Base-by-base conservation (phyloP, 495 filamentous ascomycete species). In the Neurospora sp. region DNA sequence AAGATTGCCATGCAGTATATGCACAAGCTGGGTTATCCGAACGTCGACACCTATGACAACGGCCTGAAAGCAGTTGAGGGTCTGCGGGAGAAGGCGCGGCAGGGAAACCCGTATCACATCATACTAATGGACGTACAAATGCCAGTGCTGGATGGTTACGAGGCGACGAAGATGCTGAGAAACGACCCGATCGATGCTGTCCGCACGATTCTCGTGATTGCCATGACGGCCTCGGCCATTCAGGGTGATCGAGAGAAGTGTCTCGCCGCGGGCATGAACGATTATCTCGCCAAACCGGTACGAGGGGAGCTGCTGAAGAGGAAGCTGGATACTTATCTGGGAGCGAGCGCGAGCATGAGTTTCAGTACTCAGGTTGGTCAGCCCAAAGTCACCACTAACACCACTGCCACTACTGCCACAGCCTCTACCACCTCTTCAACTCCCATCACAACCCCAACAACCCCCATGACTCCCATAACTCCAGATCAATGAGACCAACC, bases 71-170 rank as follows among this genome's bases (percentile, higher is more conserved):
- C 93, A 5, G 92, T 97, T 39, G 93, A 96, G 77, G 94, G 93
- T 5, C 84, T 97, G 16, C 89, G 90, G 35, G 84, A 86, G n/a
- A 90, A 88, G 73, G 90, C 91, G 1, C 82, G 81, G 27, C 89
- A 92, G 74, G 92, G 90, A 6, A 83, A 84, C 8, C 94, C 94
- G 2, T 92, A 90, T 78, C 90, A 92, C 77, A 87, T 97, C 35
- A 92, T 97, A 23, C 85, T 97, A 38, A 97, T 97, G 94, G 94
- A 97, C 80, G 93, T 95, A 39, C 94, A 97, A 83, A 97, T 97
- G 94, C 94, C 94, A 1, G 89, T 94, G 8, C 87, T 97, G 2
- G 94, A 97, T 78, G 94, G 94, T n/a, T 97, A 97, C 81, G 92
- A 96, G 78, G 93, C 93, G 12, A 97, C 94, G 0, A 90, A 91